Conservation (phyloP, 2,329 filamentous ascomycete species). For the Endocalyx cinctus region DNA sequence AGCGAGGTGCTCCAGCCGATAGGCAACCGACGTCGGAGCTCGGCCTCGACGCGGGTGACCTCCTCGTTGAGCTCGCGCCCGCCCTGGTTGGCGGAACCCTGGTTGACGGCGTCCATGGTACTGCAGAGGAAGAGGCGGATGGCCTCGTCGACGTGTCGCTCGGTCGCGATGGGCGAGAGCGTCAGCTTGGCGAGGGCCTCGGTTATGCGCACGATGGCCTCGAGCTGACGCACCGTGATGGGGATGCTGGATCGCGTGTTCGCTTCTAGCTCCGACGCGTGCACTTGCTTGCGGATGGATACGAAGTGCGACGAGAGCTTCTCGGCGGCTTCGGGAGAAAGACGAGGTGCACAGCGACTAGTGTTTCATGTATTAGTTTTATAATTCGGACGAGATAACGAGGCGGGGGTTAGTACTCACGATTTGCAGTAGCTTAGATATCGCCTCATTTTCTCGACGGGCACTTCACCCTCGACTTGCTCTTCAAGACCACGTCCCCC, state of each 20-base stretch:
- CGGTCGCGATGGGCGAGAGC: constrained; percentile 79
- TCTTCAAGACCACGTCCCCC: constrained; percentile 79
- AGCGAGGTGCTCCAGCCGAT: constrained; percentile 95
- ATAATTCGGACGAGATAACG: too few relatives aligned
- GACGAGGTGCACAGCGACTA: constrained; percentile 84
- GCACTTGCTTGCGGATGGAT: constrained; percentile 89
- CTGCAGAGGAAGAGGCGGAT: constrained; percentile 94
- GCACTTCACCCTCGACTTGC: constrained; percentile 78
- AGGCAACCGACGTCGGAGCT: constrained; percentile 79
- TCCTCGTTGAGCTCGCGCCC: constrained; percentile 90
- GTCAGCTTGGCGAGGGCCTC: constrained; percentile 91
- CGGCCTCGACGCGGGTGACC: constrained; percentile 78
- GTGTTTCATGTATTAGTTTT: constrained; percentile 13
- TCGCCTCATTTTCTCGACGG: constrained; percentile 93
- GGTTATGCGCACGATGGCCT: constrained; percentile 95
- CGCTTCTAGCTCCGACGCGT: constrained; percentile 82
- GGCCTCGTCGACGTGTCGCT: constrained; percentile 92
- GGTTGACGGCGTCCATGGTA: constrained; percentile 96
- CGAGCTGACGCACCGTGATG: constrained; percentile 94
- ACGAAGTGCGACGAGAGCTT: constrained; percentile 97
- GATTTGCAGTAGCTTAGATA: constrained; percentile 97
- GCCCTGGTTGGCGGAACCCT: constrained; percentile 77
- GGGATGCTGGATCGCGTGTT: constrained; percentile 91
- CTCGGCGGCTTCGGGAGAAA: constrained; percentile 86
- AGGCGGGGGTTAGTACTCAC: too few relatives aligned